Percentiles rank a stretch among this genome's conserved stretches.
phyloP scores from a whole-genome alignment of 2,329 filamentous ascomycete genomes.

The Whalleya microplaca region DNA sequence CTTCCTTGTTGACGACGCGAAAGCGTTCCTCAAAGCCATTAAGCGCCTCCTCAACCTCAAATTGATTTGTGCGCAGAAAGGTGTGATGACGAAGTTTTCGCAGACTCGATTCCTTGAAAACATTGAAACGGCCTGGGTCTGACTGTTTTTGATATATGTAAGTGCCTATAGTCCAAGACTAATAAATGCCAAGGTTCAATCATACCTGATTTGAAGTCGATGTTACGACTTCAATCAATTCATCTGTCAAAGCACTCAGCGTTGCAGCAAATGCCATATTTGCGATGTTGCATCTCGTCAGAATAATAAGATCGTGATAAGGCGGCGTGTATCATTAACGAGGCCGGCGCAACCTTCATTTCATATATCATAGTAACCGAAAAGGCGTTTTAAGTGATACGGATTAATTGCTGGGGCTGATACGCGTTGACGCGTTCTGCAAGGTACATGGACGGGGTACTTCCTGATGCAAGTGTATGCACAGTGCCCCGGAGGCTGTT shows the following conservation, averaged over 20 bases:
- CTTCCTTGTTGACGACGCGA: conserved; percentile 76
- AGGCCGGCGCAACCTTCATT: neutral
- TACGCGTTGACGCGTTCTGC: conserved; percentile 26
- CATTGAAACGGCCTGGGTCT: conserved; percentile 43
- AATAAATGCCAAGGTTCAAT: neutral
- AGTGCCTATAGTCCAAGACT: conserved; percentile 5
- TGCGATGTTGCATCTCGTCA: neutral
- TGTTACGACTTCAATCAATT: conserved; percentile 69
- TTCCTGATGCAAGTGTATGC: neutral
- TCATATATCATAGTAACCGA: neutral
- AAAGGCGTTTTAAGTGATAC: neutral
- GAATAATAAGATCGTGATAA: neutral
- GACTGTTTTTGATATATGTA: conserved; percentile 26
- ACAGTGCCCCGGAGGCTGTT: too few relatives aligned
- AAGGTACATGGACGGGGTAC: conserved; percentile 8
- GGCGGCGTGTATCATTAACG: neutral
- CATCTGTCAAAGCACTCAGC: conserved; percentile 67
- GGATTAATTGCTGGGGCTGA: neutral
- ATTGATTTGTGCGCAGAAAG: conserved; percentile 73
- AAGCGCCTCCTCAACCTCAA: conserved; percentile 68
- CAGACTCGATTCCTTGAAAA: conserved; percentile 53
- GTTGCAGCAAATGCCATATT: conserved; percentile 72
- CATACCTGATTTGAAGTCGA: conserved; percentile 57
- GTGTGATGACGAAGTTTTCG: conserved; percentile 57
- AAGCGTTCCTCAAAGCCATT: conserved; percentile 86